Evolutionary conservation across 345 rosid genomes (phyloP), one percentile per base, ranked within the genome.

Genomic region (Carallia pectinifolia): DNA sequence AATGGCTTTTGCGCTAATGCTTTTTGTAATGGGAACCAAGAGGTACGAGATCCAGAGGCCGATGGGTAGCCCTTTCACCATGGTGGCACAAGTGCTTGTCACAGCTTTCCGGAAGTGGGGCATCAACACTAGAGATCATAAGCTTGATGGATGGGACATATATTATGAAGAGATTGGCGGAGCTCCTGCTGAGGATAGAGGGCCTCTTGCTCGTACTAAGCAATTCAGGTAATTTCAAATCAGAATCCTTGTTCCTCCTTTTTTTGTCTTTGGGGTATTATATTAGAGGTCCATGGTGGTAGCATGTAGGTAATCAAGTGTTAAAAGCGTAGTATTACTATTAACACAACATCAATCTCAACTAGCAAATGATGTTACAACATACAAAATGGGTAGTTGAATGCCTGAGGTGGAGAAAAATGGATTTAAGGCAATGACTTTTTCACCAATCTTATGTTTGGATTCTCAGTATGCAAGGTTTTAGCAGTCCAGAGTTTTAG

Each of bases 21-120:
- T 87, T 55, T 94, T 91, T 72, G 53, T 94, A 38, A n/a, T 68
- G 1, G 97, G 98, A 56, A 74, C 80, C 6, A 88, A 78, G n/a
- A 79, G 71, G 53, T 94, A 89, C 74, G 73, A 86, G 59, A 82
- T 65, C 30, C 84, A 87, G 44, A 64, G 71, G 12, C 93, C 93
- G 1, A 72, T 77, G 0, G 93, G 95, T 8, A 91, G 97, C 66
- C 97, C 97, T 0, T 76, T 88, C 64, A 82, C 93, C 0, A 74
- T 58, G 23, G 70, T 94, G 58, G 86, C 81, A 34, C 96, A 86
- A 48, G 98, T 91, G 76, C 36, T 94, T 10, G 88, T 91, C 6
- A 91, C 97, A 0, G 88, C 95, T 0, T 67, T 66, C 0, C 66
- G 76, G 68, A 94, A 94, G 83, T 69, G 90, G 90, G 77, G 86